These are phyloP conservation scores for Cercospora sesami DNA, from an alignment of 2,329 filamentous ascomycete species.

Conservation along the genomic window DNA sequence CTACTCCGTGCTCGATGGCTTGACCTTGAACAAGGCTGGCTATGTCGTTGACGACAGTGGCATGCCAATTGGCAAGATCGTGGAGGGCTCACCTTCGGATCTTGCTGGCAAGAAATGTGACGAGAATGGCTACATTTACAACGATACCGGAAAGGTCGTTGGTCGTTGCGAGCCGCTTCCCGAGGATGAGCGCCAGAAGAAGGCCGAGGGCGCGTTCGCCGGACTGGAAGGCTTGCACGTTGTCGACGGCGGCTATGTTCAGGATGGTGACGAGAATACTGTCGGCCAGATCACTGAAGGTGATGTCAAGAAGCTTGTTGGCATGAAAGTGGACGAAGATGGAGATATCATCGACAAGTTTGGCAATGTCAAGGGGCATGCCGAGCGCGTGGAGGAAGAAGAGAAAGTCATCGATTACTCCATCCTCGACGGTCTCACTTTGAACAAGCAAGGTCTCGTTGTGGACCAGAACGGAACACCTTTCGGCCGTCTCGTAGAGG, in stretches of 20 bases:
- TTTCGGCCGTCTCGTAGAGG: conserved; percentile 58
- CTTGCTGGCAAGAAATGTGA: conserved; percentile 59
- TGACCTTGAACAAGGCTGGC: conserved; percentile 64
- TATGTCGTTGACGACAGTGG: conserved; percentile 58
- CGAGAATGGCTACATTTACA: conserved; percentile 57
- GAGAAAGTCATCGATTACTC: conserved; percentile 50
- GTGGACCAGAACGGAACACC: conserved; percentile 56
- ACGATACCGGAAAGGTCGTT: conserved; percentile 57
- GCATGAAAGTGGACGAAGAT: conserved; percentile 61
- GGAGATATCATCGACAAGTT: conserved; percentile 63
- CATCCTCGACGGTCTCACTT: conserved; percentile 53
- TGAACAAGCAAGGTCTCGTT: conserved; percentile 61
- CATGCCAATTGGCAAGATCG: conserved; percentile 57
- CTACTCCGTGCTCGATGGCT: conserved; percentile 59
- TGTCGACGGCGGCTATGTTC: conserved; percentile 67
- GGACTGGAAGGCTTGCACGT: conserved; percentile 66
- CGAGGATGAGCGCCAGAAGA: conserved; percentile 56
- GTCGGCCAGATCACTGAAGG: conserved; percentile 58
- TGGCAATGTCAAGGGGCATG: conserved; percentile 62
- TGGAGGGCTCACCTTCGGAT: conserved; percentile 59
- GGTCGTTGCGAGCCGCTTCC: conserved; percentile 61
- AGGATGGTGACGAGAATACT: conserved; percentile 76
- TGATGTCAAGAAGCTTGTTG: conserved; percentile 60
- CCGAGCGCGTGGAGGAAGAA: conserved; percentile 55
- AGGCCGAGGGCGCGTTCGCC: conserved; percentile 66